These are phyloP conservation scores for Arctium minus DNA, from an alignment of 129 eudicot species.

Conservation along the genomic window DNA sequence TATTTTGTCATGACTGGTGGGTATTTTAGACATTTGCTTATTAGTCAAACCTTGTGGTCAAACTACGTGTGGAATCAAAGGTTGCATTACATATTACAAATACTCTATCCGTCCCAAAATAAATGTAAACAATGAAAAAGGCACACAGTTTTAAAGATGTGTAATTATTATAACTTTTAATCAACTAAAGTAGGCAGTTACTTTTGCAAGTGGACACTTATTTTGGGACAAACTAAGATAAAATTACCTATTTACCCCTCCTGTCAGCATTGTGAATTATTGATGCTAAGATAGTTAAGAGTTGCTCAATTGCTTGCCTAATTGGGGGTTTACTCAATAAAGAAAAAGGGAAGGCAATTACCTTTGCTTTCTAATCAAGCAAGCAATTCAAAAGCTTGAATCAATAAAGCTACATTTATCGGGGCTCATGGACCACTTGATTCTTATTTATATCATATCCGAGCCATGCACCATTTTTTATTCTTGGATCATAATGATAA, in stretches of 20 bases:
- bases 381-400: slow-evolving; percentile 23
- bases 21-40: neutral
- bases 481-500: slow-evolving; percentile 1
- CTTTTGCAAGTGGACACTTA: neutral
- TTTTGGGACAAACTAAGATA: neutral
- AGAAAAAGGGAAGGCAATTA: neutral
- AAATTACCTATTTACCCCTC: neutral
- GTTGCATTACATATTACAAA: neutral
- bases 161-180: no score
- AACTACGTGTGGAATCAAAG: neutral
- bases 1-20: neutral
- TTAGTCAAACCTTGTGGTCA: neutral
- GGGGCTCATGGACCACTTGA: slow-evolving; percentile 29
- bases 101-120: neutral
- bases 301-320: neutral
- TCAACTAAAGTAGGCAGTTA: neutral
- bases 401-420: slow-evolving; percentile 15
- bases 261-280: neutral
- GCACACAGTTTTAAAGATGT: neutral
- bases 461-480: neutral
- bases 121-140: neutral
- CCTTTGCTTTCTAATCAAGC: slow-evolving; percentile 29
- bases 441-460: neutral
- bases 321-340: neutral
- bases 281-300: neutral